These are phyloP conservation scores for Closterium sp. DNA, from an alignment of 139 green algal genomes.

Conservation along the genomic window DNA sequence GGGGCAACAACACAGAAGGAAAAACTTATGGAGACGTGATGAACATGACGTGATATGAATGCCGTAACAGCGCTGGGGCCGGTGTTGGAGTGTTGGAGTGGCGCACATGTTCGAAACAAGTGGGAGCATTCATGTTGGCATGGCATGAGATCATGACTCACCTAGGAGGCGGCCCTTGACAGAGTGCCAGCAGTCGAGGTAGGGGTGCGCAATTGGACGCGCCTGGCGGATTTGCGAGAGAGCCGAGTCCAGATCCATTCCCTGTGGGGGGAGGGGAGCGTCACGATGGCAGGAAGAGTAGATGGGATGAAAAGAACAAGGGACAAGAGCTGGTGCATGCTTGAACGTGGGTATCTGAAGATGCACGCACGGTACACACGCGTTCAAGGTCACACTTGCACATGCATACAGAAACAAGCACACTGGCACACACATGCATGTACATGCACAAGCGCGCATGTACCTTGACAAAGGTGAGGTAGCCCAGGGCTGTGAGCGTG, in stretches of 20 bases:
- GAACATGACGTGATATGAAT: not conserved
- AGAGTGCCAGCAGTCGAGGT: conserved; percentile 50
- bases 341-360: not conserved
- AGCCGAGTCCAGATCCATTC: conserved; percentile 42
- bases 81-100: no score
- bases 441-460: not conserved
- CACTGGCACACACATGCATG: not conserved
- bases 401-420: not conserved
- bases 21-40: no score
- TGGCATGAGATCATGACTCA: conserved; percentile 10
- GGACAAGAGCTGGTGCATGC: not conserved
- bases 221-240: conserved; percentile 14
- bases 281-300: not conserved
- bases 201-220: conserved; percentile 40
- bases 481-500: conserved; percentile 68
- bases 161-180: conserved; percentile 24
- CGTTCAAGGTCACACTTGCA: no score
- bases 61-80: no score
- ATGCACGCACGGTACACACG: not conserved
- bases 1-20: not conserved
- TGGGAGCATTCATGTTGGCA: no score
- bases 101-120: no score
- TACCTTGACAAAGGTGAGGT: conserved; percentile 66
- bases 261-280: conserved; percentile 13
- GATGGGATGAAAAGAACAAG: not conserved